Conservation (phyloP, 495 filamentous ascomycete genomes). For the Aspergillus coremiiformis region DNA sequence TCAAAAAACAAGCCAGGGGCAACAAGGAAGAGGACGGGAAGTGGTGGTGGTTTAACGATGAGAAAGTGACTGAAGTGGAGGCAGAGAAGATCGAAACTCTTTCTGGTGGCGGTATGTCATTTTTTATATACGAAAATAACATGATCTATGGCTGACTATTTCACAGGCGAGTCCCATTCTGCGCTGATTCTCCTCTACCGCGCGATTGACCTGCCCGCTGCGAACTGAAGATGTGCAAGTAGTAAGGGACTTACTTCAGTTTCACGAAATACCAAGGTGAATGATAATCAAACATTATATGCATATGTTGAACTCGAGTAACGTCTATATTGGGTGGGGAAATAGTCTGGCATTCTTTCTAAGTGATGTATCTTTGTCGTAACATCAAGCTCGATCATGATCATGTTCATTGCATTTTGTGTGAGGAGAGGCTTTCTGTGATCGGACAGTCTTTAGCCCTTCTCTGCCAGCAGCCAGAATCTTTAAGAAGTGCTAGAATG, state of each 20-base stretch:
- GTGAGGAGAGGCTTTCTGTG: background rate
- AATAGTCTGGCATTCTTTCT: background rate
- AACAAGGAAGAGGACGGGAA: conserved; percentile 77
- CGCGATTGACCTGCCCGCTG: conserved; percentile 60
- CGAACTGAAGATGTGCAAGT: conserved; percentile 31
- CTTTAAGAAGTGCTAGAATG: background rate
- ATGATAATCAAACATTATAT: background rate
- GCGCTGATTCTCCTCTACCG: conserved; percentile 89
- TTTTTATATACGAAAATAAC: background rate
- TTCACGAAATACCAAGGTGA: background rate
- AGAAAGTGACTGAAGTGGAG: conserved; percentile 91
- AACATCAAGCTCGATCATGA: background rate
- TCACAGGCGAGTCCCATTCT: conserved; percentile 76
- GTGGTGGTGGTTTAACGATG: conserved; percentile 99
- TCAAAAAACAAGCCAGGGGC: conserved; percentile 74
- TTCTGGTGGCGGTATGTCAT: conserved; percentile 70
- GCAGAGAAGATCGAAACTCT: conserved; percentile 84
- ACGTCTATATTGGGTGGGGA: background rate
- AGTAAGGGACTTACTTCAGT: background rate
- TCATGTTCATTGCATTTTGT: background rate
- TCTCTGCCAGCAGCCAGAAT: background rate
- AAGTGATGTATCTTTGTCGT: background rate
- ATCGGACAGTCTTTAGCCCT: background rate
- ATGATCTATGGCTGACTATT: conserved; percentile 6
- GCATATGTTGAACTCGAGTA: background rate